These are phyloP conservation scores for Chaetothyriales sp. DNA, from an alignment of 2,329 filamentous ascomycete species.

Conservation along the genomic window DNA sequence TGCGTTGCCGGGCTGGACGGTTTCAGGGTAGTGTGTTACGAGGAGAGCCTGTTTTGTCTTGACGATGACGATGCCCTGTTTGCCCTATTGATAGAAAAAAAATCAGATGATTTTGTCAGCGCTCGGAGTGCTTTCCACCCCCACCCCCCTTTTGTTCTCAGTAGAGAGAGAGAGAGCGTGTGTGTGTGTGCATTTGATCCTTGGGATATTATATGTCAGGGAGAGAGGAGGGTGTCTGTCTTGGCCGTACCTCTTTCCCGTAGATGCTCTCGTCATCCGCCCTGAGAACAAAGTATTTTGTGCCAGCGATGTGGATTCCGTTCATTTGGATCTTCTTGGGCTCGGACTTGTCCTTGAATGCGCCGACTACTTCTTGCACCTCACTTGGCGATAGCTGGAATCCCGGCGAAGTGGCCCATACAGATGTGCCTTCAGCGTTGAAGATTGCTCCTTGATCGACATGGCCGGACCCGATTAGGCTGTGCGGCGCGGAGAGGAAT, in stretches of 20 bases:
- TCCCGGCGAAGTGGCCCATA: conserved; percentile 55
- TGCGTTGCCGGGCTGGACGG: conserved; percentile 56
- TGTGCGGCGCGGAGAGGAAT: conserved; percentile 24
- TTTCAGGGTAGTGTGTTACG: conserved; percentile 70
- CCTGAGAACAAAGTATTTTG: conserved; percentile 63
- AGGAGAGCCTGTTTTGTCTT: conserved; percentile 84
- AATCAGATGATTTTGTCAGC: not conserved
- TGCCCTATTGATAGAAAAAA: conserved; percentile 44
- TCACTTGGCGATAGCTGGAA: conserved; percentile 54
- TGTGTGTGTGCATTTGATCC: not conserved
- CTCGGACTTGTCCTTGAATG: conserved; percentile 38
- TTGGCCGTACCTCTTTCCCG: conserved; percentile 57
- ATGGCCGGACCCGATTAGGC: conserved; percentile 64
- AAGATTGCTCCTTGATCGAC: conserved; percentile 76
- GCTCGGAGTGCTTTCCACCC: not conserved
- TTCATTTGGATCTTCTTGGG: conserved; percentile 53
- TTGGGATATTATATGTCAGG: conserved; percentile 4
- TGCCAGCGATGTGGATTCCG: conserved; percentile 60
- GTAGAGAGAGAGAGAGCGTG: no score
- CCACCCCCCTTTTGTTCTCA: not conserved
- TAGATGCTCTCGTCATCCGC: conserved; percentile 68
- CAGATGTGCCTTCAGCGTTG: conserved; percentile 62
- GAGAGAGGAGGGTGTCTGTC: conserved; percentile 3
- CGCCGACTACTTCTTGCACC: conserved; percentile 38
- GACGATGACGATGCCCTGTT: conserved; percentile 63